Conservation (phyloP, 2,329 filamentous ascomycete species). For the Atkinsonella hypoxylon region DNA sequence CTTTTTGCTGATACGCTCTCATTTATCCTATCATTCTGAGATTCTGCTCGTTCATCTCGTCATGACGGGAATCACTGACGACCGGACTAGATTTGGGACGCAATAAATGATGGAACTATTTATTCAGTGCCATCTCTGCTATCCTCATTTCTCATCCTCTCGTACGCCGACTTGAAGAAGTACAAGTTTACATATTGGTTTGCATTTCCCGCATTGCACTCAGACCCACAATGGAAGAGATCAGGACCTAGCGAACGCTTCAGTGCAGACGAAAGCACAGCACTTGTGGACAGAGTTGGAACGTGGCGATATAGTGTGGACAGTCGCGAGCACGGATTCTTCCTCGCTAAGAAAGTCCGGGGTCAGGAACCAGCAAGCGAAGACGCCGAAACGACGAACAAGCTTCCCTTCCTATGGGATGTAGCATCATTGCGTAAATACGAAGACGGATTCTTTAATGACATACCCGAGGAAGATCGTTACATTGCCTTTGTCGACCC, state of each 20-base stretch:
- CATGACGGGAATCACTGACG: background rate
- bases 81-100: slow-evolving; percentile 72
- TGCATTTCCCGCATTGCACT: slow-evolving; percentile 86
- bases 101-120: slow-evolving; percentile 91
- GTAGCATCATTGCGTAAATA: slow-evolving; percentile 66
- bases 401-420: slow-evolving; percentile 60
- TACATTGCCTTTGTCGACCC: slow-evolving; percentile 86
- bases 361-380: slow-evolving; percentile 31
- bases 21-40: background rate
- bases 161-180: slow-evolving; percentile 92
- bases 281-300: slow-evolving; percentile 70
- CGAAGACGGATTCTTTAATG: slow-evolving; percentile 79
- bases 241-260: slow-evolving; percentile 43
- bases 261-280: slow-evolving; percentile 57
- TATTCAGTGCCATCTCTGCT: slow-evolving; percentile 90
- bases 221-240: slow-evolving; percentile 70
- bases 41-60: background rate
- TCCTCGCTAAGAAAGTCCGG: slow-evolving; percentile 71
- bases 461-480: slow-evolving; percentile 56
- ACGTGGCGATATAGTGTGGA: slow-evolving; percentile 82
- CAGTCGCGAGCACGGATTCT: slow-evolving; percentile 81
- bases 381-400: slow-evolving; percentile 31
- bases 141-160: slow-evolving; percentile 77
- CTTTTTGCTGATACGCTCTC: too few relatives aligned
- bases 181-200: slow-evolving; percentile 99